Base-by-base conservation (phyloP, 2,329 filamentous ascomycete species). In the Emergomyces orientalis region DNA sequence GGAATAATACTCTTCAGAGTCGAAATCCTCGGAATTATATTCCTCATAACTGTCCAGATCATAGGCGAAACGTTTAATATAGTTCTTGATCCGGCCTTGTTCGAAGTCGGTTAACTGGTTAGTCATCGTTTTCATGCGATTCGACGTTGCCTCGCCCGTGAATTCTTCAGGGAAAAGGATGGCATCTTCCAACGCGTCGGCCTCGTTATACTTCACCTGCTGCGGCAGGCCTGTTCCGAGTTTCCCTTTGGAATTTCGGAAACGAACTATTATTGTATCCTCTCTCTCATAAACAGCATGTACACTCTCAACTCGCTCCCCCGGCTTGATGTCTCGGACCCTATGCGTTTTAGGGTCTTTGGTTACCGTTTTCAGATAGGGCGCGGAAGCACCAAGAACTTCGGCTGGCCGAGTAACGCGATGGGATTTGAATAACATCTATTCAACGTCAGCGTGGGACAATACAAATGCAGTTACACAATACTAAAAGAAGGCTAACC, bases 161-260 rank as follows among this genome's bases (percentile, higher is more conserved):
- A 61, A 27, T 51, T 78, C 74, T 51, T 76, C 71, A 0, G 76
- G 75, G 62, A 79, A 79, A 3, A 79, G 68, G 7, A 79, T 68
- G 3, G 69, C 69, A 57, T 79, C 77, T 67, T 79, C 77, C 11
- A 76, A 63, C 39, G 70, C 71, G 65, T 80, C 76, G 1, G 74
- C 73, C 57, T 78, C 73, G 9, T 71, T 75, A 63, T 78, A 79
- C 27, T 73, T 68, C 61, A 75, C 64, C 14, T 69, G 64, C 22
- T 67, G 67, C 25, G 67, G 65, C 34, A 65, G 59, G 27, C 37
- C 52, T 19, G 45, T 63, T 37, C 43, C 43, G 19, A 57, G 9
- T 32, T 45, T 61, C 19, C 62, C 62, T 19, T 25, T 62, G 30
- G 30, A 57, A 47, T n/a, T 64, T 1, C 25, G 34, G 52, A 22